These are phyloP conservation scores for Malassezia pachydermatis DNA, from an alignment of 1,284 basidiomycete genomes.

Conservation along the genomic window DNA sequence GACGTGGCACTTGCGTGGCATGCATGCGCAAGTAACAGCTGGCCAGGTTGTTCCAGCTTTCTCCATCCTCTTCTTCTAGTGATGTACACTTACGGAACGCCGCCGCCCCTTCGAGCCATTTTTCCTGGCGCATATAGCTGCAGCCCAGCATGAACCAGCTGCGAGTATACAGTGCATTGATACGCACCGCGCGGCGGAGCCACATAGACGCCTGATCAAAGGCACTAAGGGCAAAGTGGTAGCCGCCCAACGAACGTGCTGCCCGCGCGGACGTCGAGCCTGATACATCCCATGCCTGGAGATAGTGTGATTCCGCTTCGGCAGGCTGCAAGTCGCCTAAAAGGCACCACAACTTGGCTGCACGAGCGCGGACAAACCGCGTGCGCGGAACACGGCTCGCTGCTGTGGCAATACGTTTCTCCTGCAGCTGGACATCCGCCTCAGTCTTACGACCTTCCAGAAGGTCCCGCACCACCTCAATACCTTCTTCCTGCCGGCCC, in stretches of 20 bases:
- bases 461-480: conserved; percentile 39
- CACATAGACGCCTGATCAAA: conserved; percentile 61
- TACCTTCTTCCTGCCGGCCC: conserved; percentile 34
- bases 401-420: conserved; percentile 12
- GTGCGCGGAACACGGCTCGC: conserved; percentile 51
- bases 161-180: conserved; percentile 76
- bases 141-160: conserved; percentile 96
- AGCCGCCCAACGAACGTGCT: conserved; percentile 77
- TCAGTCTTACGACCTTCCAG: conserved; percentile 40
- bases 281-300: conserved; percentile 73
- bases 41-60: conserved; percentile 97
- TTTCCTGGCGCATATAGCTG: conserved; percentile 64
- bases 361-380: conserved; percentile 59
- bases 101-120: conserved; percentile 65
- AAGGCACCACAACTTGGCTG: conserved; percentile 90
- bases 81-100: conserved; percentile 76
- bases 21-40: conserved; percentile 66
- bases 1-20: conserved; percentile 17
- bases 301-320: conserved; percentile 63
- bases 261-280: conserved; percentile 70
- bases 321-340: conserved; percentile 75
- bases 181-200: conserved; percentile 61
- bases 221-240: conserved; percentile 62
- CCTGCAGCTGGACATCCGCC: conserved; percentile 28
- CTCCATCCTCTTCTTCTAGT: conserved; percentile 89